Evolutionary conservation across 192 early-diverging fungal species (phyloP), one percentile per base, ranked within the genome.

Genomic region (Coemansia sp.): DNA sequence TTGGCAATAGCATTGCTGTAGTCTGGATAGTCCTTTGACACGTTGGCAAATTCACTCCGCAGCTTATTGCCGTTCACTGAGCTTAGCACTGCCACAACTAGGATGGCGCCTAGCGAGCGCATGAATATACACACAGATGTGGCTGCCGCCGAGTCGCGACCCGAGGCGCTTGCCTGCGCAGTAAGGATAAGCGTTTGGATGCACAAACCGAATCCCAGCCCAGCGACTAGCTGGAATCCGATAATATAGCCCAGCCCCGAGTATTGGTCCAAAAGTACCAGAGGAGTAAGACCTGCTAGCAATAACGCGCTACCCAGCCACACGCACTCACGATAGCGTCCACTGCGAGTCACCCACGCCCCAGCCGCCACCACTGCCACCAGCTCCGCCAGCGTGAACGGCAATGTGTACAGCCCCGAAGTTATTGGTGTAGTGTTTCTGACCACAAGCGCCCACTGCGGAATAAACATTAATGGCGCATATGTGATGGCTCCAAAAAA

Each of bases 171-270:
- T 8, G 11, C 60, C 30, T 62, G 60, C 8, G 60, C 60, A 4
- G 60, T 54, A 7, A 62, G 52, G 3, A 62, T 27, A 25, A 62
- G 52, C 22, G 60, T 54, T 17, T 54, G 51, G 15, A 62, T 62
- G 37, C 51, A 43, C 37, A 52, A 10, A 0, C 60, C 60, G 38
- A 49, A 62, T 4, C 60, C 60, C 4, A 52, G 14, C 10, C 60
- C 60, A 18, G 51, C 35, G 3, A 62, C 6, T 4, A 54, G 33
- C 21, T 45, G 43, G 36, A 62, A 54, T 11, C 60, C 60, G 8
- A 62, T 17, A 4, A 62, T 19, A 15, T 35, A 13, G 9, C 45
- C 60, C 18, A 54, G 21, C 8, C 43, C 21, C 10, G 51, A 48
- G 3, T 62, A 18, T 30, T 30, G 43, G 37, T 62, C 52, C 3